These are phyloP conservation scores for Trichoderma lentiforme DNA, from an alignment of 2,329 filamentous ascomycete genomes.

Conservation along the genomic window DNA sequence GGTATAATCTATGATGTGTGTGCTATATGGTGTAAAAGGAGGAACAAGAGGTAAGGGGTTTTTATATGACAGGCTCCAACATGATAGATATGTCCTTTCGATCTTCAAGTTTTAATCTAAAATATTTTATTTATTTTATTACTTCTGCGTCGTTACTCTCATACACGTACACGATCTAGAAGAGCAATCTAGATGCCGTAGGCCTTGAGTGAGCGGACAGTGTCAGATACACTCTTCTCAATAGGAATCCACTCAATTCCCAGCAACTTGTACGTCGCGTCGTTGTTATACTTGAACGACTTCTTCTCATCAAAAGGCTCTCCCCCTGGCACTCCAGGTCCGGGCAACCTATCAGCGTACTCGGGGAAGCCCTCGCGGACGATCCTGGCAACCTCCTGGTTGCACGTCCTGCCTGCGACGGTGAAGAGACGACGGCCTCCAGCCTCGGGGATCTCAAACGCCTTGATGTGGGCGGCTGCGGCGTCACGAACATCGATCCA, in stretches of 20 bases:
- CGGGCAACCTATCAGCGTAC: slow-evolving; percentile 46
- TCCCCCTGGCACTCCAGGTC: slow-evolving; percentile 43
- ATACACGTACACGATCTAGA: background rate
- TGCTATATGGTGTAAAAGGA: background rate
- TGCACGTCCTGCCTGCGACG: slow-evolving; percentile 45
- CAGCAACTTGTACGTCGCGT: slow-evolving; percentile 55
- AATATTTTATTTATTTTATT: background rate
- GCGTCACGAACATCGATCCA: slow-evolving; percentile 58
- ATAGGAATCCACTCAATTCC: slow-evolving; percentile 60
- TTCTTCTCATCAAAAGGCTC: slow-evolving; percentile 37
- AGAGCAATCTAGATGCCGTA: slow-evolving; percentile 27
- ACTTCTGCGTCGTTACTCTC: background rate
- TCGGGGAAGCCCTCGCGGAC: slow-evolving; percentile 50
- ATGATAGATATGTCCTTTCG: background rate
- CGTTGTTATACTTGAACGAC: slow-evolving; percentile 56
- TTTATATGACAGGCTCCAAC: background rate
- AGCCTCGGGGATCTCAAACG: slow-evolving; percentile 46
- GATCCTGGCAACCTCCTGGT: slow-evolving; percentile 43
- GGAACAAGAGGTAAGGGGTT: background rate
- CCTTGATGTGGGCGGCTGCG: slow-evolving; percentile 50
- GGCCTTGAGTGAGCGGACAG: slow-evolving; percentile 60
- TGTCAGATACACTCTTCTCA: slow-evolving; percentile 61
- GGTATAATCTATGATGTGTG: background rate
- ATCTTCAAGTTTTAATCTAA: background rate
- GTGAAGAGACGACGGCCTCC: slow-evolving; percentile 51